A percentile compares a stretch with the other conserved stretches of the same genome.
phyloP scores from a whole-genome alignment of 2,329 filamentous ascomycete genomes.

The Aquanectria penicillioides region DNA sequence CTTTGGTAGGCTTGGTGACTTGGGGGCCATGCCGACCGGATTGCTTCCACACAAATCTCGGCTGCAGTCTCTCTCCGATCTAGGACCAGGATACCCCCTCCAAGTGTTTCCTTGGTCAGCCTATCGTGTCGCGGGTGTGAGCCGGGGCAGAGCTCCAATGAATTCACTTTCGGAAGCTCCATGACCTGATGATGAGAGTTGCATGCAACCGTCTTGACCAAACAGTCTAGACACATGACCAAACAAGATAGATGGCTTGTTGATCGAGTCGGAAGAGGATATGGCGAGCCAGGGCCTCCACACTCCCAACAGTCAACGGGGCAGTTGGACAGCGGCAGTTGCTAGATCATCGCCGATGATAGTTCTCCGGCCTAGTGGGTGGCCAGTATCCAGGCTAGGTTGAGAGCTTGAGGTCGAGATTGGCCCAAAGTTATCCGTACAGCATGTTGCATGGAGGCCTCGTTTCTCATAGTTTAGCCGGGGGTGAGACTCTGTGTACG shows the following conservation, averaged over 20 bases:
- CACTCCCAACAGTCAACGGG: slow-evolving; percentile 6
- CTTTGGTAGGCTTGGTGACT: slow-evolving; percentile 25
- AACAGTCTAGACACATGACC: slow-evolving; percentile 23
- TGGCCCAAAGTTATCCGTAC: background rate
- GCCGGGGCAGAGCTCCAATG: slow-evolving; percentile 4
- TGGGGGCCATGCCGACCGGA: slow-evolving; percentile 28
- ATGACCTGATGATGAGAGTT: slow-evolving; percentile 28
- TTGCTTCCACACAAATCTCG: slow-evolving; percentile 32
- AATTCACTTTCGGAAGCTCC: slow-evolving; percentile 19
- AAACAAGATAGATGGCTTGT: slow-evolving; percentile 11
- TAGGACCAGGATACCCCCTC: slow-evolving; percentile 21
- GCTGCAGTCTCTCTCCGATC: slow-evolving; percentile 32
- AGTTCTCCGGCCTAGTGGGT: slow-evolving; percentile 16
- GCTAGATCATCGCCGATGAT: slow-evolving; percentile 19
- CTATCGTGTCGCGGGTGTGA: slow-evolving; percentile 2
- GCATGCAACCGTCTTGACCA: slow-evolving; percentile 23
- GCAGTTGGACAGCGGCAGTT: slow-evolving; percentile 30
- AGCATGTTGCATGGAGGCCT: slow-evolving; percentile 9
- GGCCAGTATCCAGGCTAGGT: slow-evolving; percentile 1
- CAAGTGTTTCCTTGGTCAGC: background rate
- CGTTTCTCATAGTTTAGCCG: slow-evolving; percentile 7
- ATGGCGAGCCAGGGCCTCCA: slow-evolving; percentile 24
- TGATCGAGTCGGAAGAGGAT: slow-evolving; percentile 24
- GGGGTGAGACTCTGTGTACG: background rate
- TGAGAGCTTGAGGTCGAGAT: slow-evolving; percentile 2